Base-by-base conservation (phyloP, 176 grass and related monocot genomes). In the Eleusine indica region DNA sequence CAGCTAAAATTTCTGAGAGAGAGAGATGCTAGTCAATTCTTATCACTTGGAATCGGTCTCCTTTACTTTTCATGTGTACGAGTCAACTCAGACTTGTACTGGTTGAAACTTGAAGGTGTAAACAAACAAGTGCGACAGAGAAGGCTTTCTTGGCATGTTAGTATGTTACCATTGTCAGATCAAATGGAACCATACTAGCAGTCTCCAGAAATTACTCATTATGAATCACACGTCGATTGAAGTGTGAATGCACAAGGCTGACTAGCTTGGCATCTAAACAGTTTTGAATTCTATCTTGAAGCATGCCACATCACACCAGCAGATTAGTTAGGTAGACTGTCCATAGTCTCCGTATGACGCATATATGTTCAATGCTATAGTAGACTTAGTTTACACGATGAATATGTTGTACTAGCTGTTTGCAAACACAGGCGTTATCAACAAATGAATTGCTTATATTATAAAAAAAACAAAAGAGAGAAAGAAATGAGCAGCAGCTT, bases 161-260 rank as follows among this genome's bases (percentile, higher is more conserved):
- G 32, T 35, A 35, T 7, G 5, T 44, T 44, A 44, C 42, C 42
- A 9, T 47, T 47, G 44, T 47, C 11, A 10, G 44, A 47, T 47
- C 7, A 47, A 47, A 47, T 47, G 44, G 9, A 46, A 46, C 32
- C 32, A 35, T 35, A 35, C 44, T 8, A 46, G 7, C 9, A 46
- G 44, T 46, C 44, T 46, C 8, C 44, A 46, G 6, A 46, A 46
- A 46, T 46, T 46, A 10, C 44, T 46, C 44, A 46, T 9, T 46
- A 46, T 39, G 51, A 39, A 53, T 62, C 30, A 66, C 30, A 66
- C 47, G 18, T 11, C 16, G 9, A 1, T 39, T 40, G 25, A 73
- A 57, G 74, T 86, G 88, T 90, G 79, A 90, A 83, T 44, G 75
- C 80, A 84, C 80, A 70, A 80, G 88, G 32, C 72, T 47, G 18